Evolutionary conservation across 176 grass and related monocot genomes (phyloP), one percentile per base, ranked within the genome.

Genomic region (Oryza rufipogon): DNA sequence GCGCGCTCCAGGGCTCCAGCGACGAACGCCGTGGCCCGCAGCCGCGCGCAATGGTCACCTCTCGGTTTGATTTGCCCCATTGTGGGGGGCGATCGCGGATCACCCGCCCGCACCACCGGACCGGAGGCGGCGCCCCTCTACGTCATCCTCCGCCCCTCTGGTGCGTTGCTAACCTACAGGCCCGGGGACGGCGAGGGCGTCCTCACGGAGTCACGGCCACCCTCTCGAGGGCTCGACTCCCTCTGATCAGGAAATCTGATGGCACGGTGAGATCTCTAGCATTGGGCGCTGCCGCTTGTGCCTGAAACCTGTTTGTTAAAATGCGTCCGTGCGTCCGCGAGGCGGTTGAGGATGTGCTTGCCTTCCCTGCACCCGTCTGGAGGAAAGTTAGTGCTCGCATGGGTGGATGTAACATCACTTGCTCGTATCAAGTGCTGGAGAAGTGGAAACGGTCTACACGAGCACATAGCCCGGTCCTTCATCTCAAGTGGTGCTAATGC

Each of bases 401-500:
- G 79, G 76, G 34, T 66, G 84, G 52, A 80, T 56, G 74, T 30
- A 58, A 82, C 72, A 77, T 64, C 1, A 70, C 52, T 32, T 74
- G 81, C 32, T 64, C 60, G 66, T 73, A 38, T 63, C 46, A 70
- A 44, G 81, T 64, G 47, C 54, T 85, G 23, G 65, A 81, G 54
- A 36, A 85, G 66, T 47, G 20, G 12, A 26, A 5, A 28, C 22
- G 36, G 41, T 82, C 15, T 79, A 81, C 47, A 84, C 70, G 85
- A 80, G 64, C 39, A 23, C 88, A 64, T 77, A 76, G 54, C 77
- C 69, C 66, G 52, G 86, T 64, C 73, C 75, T 46, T 32, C 83
- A 46, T 84, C 66, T 47, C 83, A 83, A 71, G 56, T 3, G 16
- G 42, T 80, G 42, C 74, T 80, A 11, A 80, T 89, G 58, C 47